Base-by-base conservation (phyloP, 2,329 filamentous ascomycete genomes). In the Raffaelea albimanens region DNA sequence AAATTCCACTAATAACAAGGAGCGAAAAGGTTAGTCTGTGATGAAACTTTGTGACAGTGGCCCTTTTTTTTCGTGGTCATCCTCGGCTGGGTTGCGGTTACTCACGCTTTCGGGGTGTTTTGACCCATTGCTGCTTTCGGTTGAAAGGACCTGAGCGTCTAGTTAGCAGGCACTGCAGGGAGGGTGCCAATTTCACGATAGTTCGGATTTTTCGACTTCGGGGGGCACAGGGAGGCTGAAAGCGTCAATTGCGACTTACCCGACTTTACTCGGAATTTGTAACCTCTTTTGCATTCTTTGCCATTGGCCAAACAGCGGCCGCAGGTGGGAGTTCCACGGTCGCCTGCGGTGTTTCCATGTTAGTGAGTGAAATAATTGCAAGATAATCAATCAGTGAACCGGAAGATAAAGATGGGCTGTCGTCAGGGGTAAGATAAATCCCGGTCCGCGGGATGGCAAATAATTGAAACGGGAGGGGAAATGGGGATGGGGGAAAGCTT, bases 311-410 rank as follows among this genome's bases (percentile, higher is more conserved):
- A 47, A 46, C 63, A 66, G 25, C 62, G 58, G 20, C 62, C 60
- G 49, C 63, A 65, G 4, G 55, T 50, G 19, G 62, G 63, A 25
- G 57, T 59, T 2, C 56, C 58, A 40, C 68, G 64, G 48, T 71
- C 69, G 55, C 68, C 67, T 70, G 36, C 2, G 25, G 25, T 11
- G n/a, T 14, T 44, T 29, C 22, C 25, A 11, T 49, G 22, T 40
- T 23, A 43, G 23, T 10, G 41, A 19, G 19, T 14, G 7, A 4
- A 8, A 5, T 19, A 21, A 33, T n/a, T 22, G 20, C 34, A 16
- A 38, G 34, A 7, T 5, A 19, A 8, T 13, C 13, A 38, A 38
- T 10, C 5, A 38, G 13, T 10, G 18, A 16, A 38, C 9, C 13
- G 14, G 34, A 34, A 34, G 16, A 34, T 10, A 34, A 16, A 34